Evolutionary conservation across 2,329 filamentous ascomycete species (phyloP), one percentile per base, ranked within the genome.

Genomic region (Tetracladium maxilliforme): DNA sequence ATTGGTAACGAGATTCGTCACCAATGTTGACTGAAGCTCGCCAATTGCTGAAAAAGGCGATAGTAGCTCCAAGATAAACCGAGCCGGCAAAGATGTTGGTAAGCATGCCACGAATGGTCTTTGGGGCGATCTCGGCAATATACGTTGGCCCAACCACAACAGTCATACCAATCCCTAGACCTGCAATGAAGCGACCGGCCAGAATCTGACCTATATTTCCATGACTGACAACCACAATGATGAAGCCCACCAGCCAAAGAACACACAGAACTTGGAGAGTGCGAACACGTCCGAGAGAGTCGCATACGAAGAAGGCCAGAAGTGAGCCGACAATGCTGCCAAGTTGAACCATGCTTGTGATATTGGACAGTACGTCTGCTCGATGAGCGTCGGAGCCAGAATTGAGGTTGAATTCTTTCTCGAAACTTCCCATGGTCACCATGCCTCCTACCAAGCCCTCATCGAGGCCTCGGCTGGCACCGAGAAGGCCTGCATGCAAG

Each of bases 271-370:
- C 51, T 1, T 66, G 59, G 7, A 66, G 71, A 12, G 69, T 67
- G 58, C 64, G 69, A 32, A 73, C 61, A 38, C 69, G 64, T n/a
- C 68, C 69, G 31, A 73, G 63, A 21, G 58, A 58, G 37, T 73
- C 67, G 32, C 64, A 70, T 14, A 71, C 44, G 12, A 69, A 13
- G 40, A 71, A 71, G 19, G 66, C 65, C 55, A 75, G 60, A 16
- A 81, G 56, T 16, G 77, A 74, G 21, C 79, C 79, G 4, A 58
- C 70, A 16, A 86, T 76, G 14, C 68, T 78, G 14, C 79, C 79
- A 39, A 84, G 70, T 48, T 84, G 79, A 0, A 86, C 79, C 79
- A 86, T 86, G 23, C 75, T 67, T 2, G 77, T 76, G 28, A 86
- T 76, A 47, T 86, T 86, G 37, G 65, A 71, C 49, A 78, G 71